Conservation (phyloP, 2,329 filamentous ascomycete species). For the Sporothrix brasiliensis region DNA sequence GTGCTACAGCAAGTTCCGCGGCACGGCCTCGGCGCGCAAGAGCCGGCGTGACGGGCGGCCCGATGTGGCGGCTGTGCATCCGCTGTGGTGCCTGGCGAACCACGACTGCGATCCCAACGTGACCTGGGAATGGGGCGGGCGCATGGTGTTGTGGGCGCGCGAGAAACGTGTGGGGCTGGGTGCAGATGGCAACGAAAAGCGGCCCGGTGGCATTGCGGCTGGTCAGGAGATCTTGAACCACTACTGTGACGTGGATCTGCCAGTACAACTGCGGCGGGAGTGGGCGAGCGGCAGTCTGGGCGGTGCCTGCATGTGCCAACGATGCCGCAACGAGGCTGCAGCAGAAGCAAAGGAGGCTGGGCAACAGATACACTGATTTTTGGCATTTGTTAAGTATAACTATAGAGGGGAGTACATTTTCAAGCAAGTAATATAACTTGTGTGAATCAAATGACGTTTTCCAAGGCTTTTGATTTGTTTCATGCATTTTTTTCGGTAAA, state of each 20-base stretch:
- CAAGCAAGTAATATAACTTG: not conserved
- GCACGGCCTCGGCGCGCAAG: conserved; percentile 84
- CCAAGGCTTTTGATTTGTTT: not conserved
- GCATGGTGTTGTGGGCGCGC: conserved; percentile 70
- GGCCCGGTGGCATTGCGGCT: conserved; percentile 65
- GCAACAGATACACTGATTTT: not conserved
- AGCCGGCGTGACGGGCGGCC: conserved; percentile 76
- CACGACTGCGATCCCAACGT: conserved; percentile 97
- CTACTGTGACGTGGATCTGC: conserved; percentile 84
- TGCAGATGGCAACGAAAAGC: conserved; percentile 21
- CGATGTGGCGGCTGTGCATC: conserved; percentile 90
- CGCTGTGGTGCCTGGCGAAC: conserved; percentile 94
- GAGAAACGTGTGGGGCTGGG: conserved; percentile 56
- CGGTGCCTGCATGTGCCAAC: conserved; percentile 81
- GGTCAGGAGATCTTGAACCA: conserved; percentile 90
- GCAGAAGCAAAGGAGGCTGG: conserved; percentile 29
- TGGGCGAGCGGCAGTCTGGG: conserved; percentile 89
- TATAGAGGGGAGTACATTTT: not conserved
- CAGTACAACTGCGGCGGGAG: conserved; percentile 78
- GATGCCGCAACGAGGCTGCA: conserved; percentile 73
- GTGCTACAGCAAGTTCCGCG: conserved; percentile 88
- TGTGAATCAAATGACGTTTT: not conserved
- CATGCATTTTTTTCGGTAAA: not conserved
- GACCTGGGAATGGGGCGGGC: conserved; percentile 86
- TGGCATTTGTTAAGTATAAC: not conserved